These are phyloP conservation scores for Aspergillus fumigatiaffinis DNA, from an alignment of 2,329 filamentous ascomycete genomes.

Conservation along the genomic window DNA sequence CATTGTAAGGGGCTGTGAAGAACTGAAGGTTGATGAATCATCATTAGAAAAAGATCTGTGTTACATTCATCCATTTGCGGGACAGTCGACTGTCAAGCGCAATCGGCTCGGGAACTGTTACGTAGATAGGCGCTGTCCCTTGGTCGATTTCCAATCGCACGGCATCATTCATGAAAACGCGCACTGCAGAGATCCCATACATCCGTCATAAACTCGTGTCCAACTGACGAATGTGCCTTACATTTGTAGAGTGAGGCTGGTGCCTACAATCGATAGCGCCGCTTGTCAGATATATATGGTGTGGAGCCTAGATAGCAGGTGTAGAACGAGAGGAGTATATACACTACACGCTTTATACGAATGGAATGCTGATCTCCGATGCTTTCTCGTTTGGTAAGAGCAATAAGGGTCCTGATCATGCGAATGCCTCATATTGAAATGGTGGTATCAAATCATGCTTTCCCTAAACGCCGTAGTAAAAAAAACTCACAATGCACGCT, in stretches of 20 bases:
- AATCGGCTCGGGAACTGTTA: not conserved
- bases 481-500: not conserved
- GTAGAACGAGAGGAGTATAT: not conserved
- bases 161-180: not conserved
- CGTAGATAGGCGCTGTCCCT: not conserved
- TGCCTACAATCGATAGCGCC: not conserved
- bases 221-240: not conserved
- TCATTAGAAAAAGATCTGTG: not conserved
- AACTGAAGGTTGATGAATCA: not conserved
- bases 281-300: too few species aligned
- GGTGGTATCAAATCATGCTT: slow-evolving; percentile 16
- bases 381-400: not conserved
- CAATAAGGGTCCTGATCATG: not conserved
- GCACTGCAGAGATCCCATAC: not conserved
- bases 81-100: not conserved
- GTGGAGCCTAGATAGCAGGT: not conserved
- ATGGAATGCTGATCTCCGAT: not conserved
- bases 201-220: not conserved
- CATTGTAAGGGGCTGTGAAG: too few species aligned
- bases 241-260: too few species aligned
- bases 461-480: slow-evolving; percentile 18
- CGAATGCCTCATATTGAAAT: not conserved
- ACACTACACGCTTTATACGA: not conserved
- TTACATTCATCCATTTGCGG: too few species aligned
- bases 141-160: not conserved